Base-by-base conservation (phyloP, 2,329 filamentous ascomycete species). In the Trichothecium sympodiale region DNA sequence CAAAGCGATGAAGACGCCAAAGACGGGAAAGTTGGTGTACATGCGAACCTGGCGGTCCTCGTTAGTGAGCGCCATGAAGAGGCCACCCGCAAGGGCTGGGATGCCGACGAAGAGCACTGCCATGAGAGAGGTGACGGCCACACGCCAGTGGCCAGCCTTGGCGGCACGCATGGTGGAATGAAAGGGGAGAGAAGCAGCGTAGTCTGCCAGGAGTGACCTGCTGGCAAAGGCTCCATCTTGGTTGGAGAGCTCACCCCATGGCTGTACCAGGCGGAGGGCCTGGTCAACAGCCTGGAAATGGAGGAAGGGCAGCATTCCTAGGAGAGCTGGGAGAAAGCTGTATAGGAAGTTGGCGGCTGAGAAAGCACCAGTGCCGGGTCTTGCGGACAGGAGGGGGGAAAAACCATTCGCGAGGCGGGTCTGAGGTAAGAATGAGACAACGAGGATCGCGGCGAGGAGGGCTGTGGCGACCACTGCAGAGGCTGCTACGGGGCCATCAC, bases 301-400 rank as follows among this genome's bases (percentile, higher is more conserved):
- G 31, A 86, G 67, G 52, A 80, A 83, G 33, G 84, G 59, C 13
- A 82, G 45, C 48, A 78, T 73, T 4, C 78, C 83, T 18, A 87
- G 52, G 1, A 82, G 46, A 3, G 79, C 74, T 1, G 83, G 83
- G 16, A 88, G 38, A 56, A 88, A 86, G 41, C 74, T 77, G 63
- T 87, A 95, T 34, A 94, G 61, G 59, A 95, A 95, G 57, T 94
- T 86, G 34, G 86, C 84, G 1, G 83, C 67, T 2, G 85, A 93
- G 57, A 93, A 95, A 14, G 81, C 83, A 17, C 64, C 64, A 0
- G 59, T 49, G 4, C 70, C 62, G 1, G 84, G 75, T 3, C 65
- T 62, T 0, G 80, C 76, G 8, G 67, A 61, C 1, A 94, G 62
- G 6, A 69, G 62, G 3, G 88, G 86, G 6, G 69, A 55, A 54